These are phyloP conservation scores for Colletotrichum theobromicola DNA, from an alignment of 2,329 filamentous ascomycete species.

Conservation along the genomic window DNA sequence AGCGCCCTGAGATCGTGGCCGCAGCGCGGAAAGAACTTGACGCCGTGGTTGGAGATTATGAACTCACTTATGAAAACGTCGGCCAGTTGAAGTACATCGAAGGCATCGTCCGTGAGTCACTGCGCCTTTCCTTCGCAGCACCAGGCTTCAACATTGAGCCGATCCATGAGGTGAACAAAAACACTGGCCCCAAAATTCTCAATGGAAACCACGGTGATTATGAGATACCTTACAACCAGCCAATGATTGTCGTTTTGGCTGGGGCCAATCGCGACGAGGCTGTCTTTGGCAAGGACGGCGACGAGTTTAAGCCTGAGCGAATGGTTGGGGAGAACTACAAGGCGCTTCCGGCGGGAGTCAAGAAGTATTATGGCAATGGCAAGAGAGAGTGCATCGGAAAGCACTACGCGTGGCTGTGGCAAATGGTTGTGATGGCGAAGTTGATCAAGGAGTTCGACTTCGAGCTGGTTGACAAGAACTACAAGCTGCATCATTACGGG, in stretches of 20 bases:
- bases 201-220: slow-evolving; percentile 50
- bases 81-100: slow-evolving; percentile 57
- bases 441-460: slow-evolving; percentile 52
- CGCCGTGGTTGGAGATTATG: slow-evolving; percentile 49
- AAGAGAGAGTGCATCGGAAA: slow-evolving; percentile 57
- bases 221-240: slow-evolving; percentile 51
- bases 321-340: slow-evolving; percentile 53
- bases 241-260: slow-evolving; percentile 54
- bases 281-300: slow-evolving; percentile 49
- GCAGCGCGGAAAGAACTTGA: slow-evolving; percentile 61
- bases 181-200: slow-evolving; percentile 50
- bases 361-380: slow-evolving; percentile 58
- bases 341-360: slow-evolving; percentile 46
- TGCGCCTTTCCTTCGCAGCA: slow-evolving; percentile 59
- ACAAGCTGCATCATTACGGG: slow-evolving; percentile 50
- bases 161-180: slow-evolving; percentile 38
- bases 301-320: slow-evolving; percentile 51
- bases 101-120: slow-evolving; percentile 57
- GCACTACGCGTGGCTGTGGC: slow-evolving; percentile 54
- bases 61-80: slow-evolving; percentile 53
- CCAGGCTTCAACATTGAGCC: slow-evolving; percentile 61
- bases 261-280: slow-evolving; percentile 55
- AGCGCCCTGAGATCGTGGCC: slow-evolving; percentile 52
- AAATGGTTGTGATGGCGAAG: slow-evolving; percentile 44
- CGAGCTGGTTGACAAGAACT: slow-evolving; percentile 43